Evolutionary conservation across 352 stramenopile genomes (phyloP).

Genomic region (Phytophthora pisi): DNA sequence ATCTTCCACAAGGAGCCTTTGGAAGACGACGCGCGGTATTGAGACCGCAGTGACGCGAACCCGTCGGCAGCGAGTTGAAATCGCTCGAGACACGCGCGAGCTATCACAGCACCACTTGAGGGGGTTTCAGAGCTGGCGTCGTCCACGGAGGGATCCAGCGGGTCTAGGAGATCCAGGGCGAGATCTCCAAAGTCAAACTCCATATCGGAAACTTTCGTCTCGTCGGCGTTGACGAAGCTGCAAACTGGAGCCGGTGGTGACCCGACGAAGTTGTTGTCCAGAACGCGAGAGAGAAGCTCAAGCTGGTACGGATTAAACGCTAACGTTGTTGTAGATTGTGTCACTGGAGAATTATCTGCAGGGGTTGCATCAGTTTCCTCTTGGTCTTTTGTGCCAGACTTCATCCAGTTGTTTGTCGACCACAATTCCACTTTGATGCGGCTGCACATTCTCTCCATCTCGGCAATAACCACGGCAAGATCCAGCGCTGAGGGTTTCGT

Average conservation of each 20-base stretch:
- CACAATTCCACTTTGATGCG: conserved; percentile 46
- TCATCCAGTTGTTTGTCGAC: conserved; percentile 45
- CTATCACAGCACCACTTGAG: conserved; percentile 36
- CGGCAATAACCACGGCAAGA: conserved; percentile 53
- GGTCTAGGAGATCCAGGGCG: conserved; percentile 40
- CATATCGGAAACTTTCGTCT: conserved; percentile 52
- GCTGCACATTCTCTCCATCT: conserved; percentile 61
- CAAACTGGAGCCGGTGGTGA: conserved; percentile 8
- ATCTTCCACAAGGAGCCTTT: conserved; percentile 57
- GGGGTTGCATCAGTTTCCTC: conserved; percentile 3
- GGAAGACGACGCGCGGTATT: conserved; percentile 50
- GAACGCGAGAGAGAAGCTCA: conserved; percentile 62
- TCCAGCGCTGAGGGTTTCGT: conserved; percentile 30
- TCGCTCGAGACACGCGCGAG: conserved; percentile 46
- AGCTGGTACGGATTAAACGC: conserved; percentile 66
- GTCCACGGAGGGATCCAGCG: conserved; percentile 18
- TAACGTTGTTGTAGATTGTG: conserved; percentile 14
- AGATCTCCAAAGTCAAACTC: conserved; percentile 55
- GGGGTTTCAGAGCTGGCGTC: not conserved
- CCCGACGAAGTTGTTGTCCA: conserved; percentile 64
- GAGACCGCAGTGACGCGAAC: conserved; percentile 58
- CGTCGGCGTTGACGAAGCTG: conserved; percentile 31
- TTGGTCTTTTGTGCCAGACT: not conserved
- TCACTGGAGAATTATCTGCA: not conserved
- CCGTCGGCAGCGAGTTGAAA: conserved; percentile 44